Base-by-base conservation (phyloP, 495 filamentous ascomycete genomes). In the Lophium mytilinum region DNA sequence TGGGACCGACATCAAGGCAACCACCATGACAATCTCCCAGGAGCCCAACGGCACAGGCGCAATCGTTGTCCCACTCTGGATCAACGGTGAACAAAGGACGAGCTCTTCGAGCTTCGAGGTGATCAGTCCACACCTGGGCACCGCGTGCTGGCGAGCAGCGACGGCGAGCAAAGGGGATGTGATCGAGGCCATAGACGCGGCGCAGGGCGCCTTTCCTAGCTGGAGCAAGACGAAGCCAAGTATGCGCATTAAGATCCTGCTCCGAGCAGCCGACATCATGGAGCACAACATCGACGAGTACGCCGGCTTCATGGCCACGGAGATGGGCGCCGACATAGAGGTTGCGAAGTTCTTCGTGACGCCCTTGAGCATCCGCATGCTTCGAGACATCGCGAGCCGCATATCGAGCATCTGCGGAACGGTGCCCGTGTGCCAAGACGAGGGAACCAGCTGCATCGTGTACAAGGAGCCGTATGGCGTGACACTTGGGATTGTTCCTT, bases 391-490 rank as follows among this genome's bases (percentile, higher is more conserved):
- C 7, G 88, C 88, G 3, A 85, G 83, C 1, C 72, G 87, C 41
- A 77, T 90, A 19, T 68, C 71, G 7, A 71, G 72, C 4, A 71
- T 93, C 9, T 72, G 79, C 35, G 3, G 61, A 6, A 69, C 68
- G 10, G 76, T 90, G 33, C 86, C 88, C 0, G 72, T 74, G 9
- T 72, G 78, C 8, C 62, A 68, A 2, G 68, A 82, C 18, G 72
- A 80, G n/a, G 78, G 78, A 7, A 74, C 73, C 39, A 75, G 76
- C n/a, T 85, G 86, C 0, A 75, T 95, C 64, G 72, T 95, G n/a
- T 71, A 82, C 48, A 87, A 84, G 63, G 86, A 94, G 68, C 90
- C 90, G 4, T 89, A 82, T 61, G 90, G 90, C 17, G 89, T 93
- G 24, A 72, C 91, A 1, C 73, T 96, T 12, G 83, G 80, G 33